Percentiles rank a stretch among this genome's conserved stretches.
Conservation (phyloP, 768 basidiomycete genomes). For the Mycena filopes region DNA sequence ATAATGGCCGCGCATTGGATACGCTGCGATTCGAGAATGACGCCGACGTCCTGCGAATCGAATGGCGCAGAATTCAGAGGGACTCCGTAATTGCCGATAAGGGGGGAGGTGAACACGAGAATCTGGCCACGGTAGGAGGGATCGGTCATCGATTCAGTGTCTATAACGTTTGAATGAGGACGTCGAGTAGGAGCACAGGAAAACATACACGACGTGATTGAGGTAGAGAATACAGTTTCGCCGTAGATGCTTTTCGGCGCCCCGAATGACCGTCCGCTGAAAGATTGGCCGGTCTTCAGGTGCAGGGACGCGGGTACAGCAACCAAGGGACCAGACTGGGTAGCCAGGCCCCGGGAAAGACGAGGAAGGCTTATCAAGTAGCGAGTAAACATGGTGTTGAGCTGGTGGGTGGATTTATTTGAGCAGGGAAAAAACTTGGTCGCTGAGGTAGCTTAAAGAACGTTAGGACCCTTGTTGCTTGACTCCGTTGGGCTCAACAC, state of each 20-base stretch:
- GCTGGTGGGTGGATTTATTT: slow-evolving; percentile 43
- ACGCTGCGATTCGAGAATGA: slow-evolving; percentile 86
- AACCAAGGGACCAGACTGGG: slow-evolving; percentile 62
- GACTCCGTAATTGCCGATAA: slow-evolving; percentile 99
- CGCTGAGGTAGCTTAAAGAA: slow-evolving; percentile 80
- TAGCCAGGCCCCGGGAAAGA: slow-evolving; percentile 71
- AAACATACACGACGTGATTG: slow-evolving; percentile 93
- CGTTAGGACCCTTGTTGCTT: no score
- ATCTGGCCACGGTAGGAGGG: slow-evolving; percentile 99
- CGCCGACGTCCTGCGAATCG: slow-evolving; percentile 83
- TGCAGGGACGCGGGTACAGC: slow-evolving; percentile 85
- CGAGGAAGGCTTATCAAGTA: slow-evolving; percentile 60
- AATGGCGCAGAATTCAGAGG: slow-evolving; percentile 80
- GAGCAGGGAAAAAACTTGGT: slow-evolving; percentile 86
- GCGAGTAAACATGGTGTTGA: slow-evolving; percentile 65
- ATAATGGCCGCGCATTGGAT: slow-evolving; percentile 94
- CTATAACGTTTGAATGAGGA: slow-evolving; percentile 50
- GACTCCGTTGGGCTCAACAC: no score
- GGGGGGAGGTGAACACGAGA: slow-evolving; percentile 96
- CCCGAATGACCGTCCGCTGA: slow-evolving; percentile 90
- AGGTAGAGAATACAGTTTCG: slow-evolving; percentile 98
- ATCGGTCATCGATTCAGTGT: slow-evolving; percentile 99
- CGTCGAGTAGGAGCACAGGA: neutral
- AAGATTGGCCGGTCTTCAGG: slow-evolving; percentile 94
- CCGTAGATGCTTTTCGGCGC: slow-evolving; percentile 88